phyloP scores from a whole-genome alignment of 306 rosid species.

The Vicia faba region DNA sequence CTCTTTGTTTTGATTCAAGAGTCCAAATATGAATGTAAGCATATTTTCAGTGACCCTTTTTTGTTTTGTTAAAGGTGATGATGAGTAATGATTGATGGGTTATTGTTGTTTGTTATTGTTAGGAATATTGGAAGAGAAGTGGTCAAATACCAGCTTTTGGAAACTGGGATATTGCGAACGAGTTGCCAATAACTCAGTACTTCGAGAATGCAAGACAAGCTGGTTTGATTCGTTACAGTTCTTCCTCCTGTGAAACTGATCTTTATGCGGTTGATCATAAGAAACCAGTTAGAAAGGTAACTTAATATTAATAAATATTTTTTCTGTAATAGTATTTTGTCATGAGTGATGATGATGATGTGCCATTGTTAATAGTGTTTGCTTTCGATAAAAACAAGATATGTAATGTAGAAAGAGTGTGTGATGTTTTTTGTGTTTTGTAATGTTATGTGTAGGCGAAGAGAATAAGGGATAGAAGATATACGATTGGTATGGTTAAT shows the following conservation, averaged over 20 bases:
- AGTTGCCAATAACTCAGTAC: slow-evolving; percentile 90
- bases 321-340: no score
- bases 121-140: slow-evolving; percentile 62
- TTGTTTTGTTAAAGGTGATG: background rate
- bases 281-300: slow-evolving; percentile 58
- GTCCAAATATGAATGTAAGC: slow-evolving; percentile 41
- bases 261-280: slow-evolving; percentile 58
- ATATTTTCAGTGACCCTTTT: background rate
- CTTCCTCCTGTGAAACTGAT: slow-evolving; percentile 59
- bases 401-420: no score
- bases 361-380: no score
- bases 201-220: slow-evolving; percentile 90
- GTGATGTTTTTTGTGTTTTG: no score
- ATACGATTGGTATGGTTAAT: slow-evolving; percentile 38
- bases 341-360: no score
- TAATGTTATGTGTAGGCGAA: slow-evolving; percentile 22
- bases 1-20: background rate
- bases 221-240: slow-evolving; percentile 34
- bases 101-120: background rate
- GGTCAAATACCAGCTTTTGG: slow-evolving; percentile 92
- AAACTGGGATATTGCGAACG: slow-evolving; percentile 83
- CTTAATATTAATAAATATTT: no score
- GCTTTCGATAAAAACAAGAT: no score
- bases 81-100: background rate
- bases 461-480: slow-evolving; percentile 56